phyloP scores from a whole-genome alignment of 169 alveolate species.

The Plasmodium chabaudi region DNA sequence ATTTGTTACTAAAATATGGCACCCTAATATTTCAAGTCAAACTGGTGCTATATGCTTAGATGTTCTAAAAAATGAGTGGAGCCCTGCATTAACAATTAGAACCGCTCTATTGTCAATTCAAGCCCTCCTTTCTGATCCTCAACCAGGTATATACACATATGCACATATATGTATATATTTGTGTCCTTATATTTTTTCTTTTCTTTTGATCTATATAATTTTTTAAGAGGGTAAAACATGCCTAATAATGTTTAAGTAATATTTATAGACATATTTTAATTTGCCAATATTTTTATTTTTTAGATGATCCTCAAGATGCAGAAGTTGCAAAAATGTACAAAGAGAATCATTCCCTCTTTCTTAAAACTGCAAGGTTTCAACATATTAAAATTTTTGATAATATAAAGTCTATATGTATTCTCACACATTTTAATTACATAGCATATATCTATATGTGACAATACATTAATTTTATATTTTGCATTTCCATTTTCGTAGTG shows the following conservation, averaged over 20 bases:
- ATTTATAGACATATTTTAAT: no score
- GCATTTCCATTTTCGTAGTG: conserved; percentile 54
- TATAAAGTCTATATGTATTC: neutral
- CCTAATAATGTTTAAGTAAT: no score
- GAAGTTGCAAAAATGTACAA: conserved; percentile 92
- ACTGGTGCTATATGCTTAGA: conserved; percentile 97
- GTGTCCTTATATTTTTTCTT: neutral
- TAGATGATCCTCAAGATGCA: conserved; percentile 93
- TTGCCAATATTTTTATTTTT: neutral
- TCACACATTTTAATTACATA: neutral
- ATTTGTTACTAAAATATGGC: conserved; percentile 97
- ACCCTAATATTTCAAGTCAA: conserved; percentile 95
- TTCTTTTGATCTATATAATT: neutral
- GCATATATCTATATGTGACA: neutral
- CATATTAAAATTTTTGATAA: neutral
- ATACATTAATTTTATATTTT: neutral
- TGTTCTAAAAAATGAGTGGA: conserved; percentile 96
- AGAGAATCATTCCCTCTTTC: conserved; percentile 82
- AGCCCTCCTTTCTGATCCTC: conserved; percentile 90
- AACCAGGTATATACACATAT: conserved; percentile 82
- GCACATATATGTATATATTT: neutral
- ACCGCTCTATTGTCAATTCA: conserved; percentile 94
- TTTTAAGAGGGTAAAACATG: no score
- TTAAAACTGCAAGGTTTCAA: conserved; percentile 87
- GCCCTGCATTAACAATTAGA: conserved; percentile 97